Evolutionary conservation across 2,329 filamentous ascomycete species (phyloP).

Genomic region (Aaosphaeria pasadenensis): DNA sequence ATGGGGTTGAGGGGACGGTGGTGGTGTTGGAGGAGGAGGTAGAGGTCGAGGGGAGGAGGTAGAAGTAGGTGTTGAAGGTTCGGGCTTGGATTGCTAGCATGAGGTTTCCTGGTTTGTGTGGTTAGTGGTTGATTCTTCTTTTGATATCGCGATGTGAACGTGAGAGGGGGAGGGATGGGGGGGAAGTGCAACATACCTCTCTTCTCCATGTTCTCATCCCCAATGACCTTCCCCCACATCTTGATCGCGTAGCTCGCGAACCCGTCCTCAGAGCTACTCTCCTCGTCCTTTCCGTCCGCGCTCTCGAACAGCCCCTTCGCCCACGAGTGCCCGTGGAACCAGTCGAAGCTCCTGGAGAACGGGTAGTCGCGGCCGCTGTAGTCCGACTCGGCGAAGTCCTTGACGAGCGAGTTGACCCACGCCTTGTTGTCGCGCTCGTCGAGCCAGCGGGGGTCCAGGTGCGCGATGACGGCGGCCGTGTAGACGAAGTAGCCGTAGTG

Average conservation of each 20-base stretch:
- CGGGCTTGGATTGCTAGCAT: slow-evolving; percentile 78
- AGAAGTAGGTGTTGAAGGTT: slow-evolving; percentile 73
- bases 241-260: slow-evolving; percentile 86
- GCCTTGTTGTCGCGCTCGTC: slow-evolving; percentile 59
- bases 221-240: slow-evolving; percentile 82
- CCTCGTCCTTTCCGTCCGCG: slow-evolving; percentile 76
- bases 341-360: slow-evolving; percentile 81
- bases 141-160: too few relatives aligned
- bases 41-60: slow-evolving; percentile 72
- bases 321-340: slow-evolving; percentile 94
- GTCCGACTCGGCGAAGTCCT: slow-evolving; percentile 83
- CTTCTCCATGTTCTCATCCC: slow-evolving; percentile 77
- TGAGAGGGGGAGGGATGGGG: neutral
- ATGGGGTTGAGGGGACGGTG: slow-evolving; percentile 67
- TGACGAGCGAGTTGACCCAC: slow-evolving; percentile 79
- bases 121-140: slow-evolving; percentile 1
- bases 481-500: slow-evolving; percentile 84
- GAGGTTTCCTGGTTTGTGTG: slow-evolving; percentile 58
- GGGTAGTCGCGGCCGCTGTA: slow-evolving; percentile 63
- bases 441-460: slow-evolving; percentile 75
- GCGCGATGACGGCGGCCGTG: slow-evolving; percentile 76
- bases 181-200: slow-evolving; percentile 40
- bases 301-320: slow-evolving; percentile 74
- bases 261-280: slow-evolving; percentile 86
- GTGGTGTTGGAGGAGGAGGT: slow-evolving; percentile 94